A percentile compares a stretch with the other conserved stretches of the same genome.
Evolutionary conservation across 2,329 filamentous ascomycete species (phyloP).

Genomic region (Didymella lethalis): DNA sequence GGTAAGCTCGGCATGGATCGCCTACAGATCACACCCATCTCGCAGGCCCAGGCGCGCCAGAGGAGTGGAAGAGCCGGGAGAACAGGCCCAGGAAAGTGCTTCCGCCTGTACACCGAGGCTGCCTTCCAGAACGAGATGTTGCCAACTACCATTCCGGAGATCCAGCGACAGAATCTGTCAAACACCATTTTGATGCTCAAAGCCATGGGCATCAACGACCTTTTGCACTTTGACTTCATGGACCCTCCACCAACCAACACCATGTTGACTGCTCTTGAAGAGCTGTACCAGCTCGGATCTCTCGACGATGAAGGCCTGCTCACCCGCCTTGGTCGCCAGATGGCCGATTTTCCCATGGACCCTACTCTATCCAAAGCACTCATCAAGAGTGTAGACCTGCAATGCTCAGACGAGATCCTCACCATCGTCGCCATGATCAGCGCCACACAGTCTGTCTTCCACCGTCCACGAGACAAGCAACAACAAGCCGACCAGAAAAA

Average conservation of each 20-base stretch:
- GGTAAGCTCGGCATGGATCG: slow-evolving; percentile 98
- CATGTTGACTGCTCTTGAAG: slow-evolving; percentile 94
- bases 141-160: slow-evolving; percentile 94
- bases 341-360: slow-evolving; percentile 99
- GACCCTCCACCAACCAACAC: slow-evolving; percentile 97
- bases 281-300: slow-evolving; percentile 89
- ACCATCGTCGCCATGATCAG: slow-evolving; percentile 81
- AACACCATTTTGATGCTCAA: slow-evolving; percentile 97
- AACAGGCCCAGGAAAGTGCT: slow-evolving; percentile 89
- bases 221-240: slow-evolving; percentile 99
- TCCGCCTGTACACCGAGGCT: slow-evolving; percentile 92
- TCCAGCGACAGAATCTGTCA: slow-evolving; percentile 91
- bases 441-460: slow-evolving; percentile 81
- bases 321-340: slow-evolving; percentile 90
- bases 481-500: slow-evolving; percentile 97
- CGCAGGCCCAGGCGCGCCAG: slow-evolving; percentile 95
- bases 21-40: slow-evolving; percentile 93
- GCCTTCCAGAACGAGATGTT: slow-evolving; percentile 98
- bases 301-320: slow-evolving; percentile 94
- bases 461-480: slow-evolving; percentile 97
- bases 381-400: slow-evolving; percentile 84
- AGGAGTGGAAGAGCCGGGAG: slow-evolving; percentile 90
- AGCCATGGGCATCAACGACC: slow-evolving; percentile 98
- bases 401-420: slow-evolving; percentile 92
- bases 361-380: slow-evolving; percentile 89